Evolutionary conservation across 148 eudicot genomes (phyloP), one percentile per base, ranked within the genome.

Genomic region (Nepenthes mirabilis): DNA sequence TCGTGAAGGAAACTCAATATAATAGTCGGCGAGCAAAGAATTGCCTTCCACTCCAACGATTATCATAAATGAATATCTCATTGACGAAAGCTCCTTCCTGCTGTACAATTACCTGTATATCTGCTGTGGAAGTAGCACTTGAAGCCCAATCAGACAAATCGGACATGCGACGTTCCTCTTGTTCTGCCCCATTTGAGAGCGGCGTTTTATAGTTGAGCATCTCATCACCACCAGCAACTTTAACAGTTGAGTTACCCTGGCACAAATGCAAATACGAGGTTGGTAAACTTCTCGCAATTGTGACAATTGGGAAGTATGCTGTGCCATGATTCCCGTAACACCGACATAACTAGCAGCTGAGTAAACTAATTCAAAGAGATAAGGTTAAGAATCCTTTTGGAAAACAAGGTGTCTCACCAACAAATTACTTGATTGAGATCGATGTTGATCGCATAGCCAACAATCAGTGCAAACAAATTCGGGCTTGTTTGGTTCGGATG

Each of bases 131-230:
- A 62, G 85, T 68, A 56, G 82, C 73, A 65, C 94, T 88, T 11
- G 86, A 79, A 59, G 83, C 87, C 97, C 90, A 88, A 72, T 91
- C 97, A n/a, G 98, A 88, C 73, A 83, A 65, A 75, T 85, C 94
- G 68, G 96, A 91, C 96, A 88, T 82, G 52, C 96, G 96, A 3
- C 94, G 90, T 66, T 91, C 96, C 70, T 88, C 96, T 70, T 74
- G 96, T 65, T 83, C 86, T 51, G 59, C 79, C 43, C 52, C 82
- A 63, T 74, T 75, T 36, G 77, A 57, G 33, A 69, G 56, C 23
- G 73, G 68, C 2, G 58, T 33, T 23, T 23, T 23, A 23, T 23
- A 23, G 23, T 23, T 23, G 23, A 23, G 23, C 23, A 23, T 23
- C 23, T 79, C 87, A 52, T 81, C 80, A 49, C 68, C 74, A 59